phyloP scores from a whole-genome alignment of 2,329 filamentous ascomycete species.

The Fusarium proliferatum region DNA sequence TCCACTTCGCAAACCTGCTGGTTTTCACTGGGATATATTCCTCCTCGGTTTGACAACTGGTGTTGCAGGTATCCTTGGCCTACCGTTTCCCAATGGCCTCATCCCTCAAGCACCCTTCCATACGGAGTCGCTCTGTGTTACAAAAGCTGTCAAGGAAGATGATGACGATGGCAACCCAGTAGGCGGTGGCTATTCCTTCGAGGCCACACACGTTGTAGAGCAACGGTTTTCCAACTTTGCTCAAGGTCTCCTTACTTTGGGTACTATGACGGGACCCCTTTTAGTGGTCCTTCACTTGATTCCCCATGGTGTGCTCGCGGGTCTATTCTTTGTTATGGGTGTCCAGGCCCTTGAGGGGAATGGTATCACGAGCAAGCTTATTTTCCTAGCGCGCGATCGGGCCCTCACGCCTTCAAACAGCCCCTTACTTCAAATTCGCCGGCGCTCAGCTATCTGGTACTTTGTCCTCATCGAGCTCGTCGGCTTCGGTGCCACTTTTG shows the following conservation, averaged over 20 bases:
- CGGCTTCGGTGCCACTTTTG: conserved; percentile 82
- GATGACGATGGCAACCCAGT: conserved; percentile 67
- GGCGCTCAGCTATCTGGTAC: conserved; percentile 74
- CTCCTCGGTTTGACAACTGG: conserved; percentile 82
- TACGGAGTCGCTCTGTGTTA: conserved; percentile 81
- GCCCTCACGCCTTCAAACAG: conserved; percentile 68
- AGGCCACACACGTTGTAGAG: conserved; percentile 75
- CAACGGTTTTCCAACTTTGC: conserved; percentile 83
- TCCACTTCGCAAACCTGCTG: conserved; percentile 81
- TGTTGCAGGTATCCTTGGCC: conserved; percentile 77
- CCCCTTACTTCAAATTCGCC: conserved; percentile 69
- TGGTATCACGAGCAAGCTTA: conserved; percentile 79
- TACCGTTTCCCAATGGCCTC: conserved; percentile 85
- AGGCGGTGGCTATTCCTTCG: conserved; percentile 61
- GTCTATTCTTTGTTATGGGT: conserved; percentile 88
- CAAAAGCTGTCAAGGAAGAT: conserved; percentile 61
- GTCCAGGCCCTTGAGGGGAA: conserved; percentile 81
- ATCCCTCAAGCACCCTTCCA: conserved; percentile 88
- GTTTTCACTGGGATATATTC: conserved; percentile 89
- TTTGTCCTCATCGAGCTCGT: conserved; percentile 77
- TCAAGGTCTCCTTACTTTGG: conserved; percentile 80
- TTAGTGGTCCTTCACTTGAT: conserved; percentile 80
- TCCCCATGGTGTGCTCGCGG: conserved; percentile 81
- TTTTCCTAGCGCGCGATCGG: conserved; percentile 75
- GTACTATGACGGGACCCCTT: conserved; percentile 81